Evolutionary conservation across 306 rosid species (phyloP).

Genomic region (Arachis stenosperma): DNA sequence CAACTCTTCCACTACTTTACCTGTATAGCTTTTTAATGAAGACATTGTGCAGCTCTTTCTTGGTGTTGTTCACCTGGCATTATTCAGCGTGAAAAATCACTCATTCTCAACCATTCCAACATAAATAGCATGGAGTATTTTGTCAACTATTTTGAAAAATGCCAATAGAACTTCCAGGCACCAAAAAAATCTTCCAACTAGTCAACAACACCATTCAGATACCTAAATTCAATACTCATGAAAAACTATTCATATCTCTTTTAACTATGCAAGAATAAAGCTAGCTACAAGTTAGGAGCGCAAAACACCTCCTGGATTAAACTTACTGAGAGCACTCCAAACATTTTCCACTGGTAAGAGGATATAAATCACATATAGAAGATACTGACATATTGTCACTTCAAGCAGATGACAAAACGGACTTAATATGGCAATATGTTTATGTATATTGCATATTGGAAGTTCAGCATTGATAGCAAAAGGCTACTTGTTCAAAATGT

Average conservation of each 20-base stretch:
- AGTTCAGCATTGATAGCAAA: constrained; percentile 5
- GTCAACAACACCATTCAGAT: not conserved
- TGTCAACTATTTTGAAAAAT: constrained; percentile 18
- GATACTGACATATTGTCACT: not conserved
- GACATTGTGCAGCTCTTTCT: constrained; percentile 93
- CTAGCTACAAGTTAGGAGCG: not conserved
- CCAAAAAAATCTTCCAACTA: not conserved
- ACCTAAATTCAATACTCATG: not conserved
- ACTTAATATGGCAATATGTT: not conserved
- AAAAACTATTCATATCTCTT: constrained; percentile 4
- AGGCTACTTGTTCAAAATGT: constrained; percentile 16
- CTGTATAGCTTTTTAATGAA: constrained; percentile 94
- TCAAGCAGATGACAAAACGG: not conserved
- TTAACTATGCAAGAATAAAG: constrained; percentile 23
- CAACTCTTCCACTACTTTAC: constrained; percentile 44
- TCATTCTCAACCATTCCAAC: constrained; percentile 16
- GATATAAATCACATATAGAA: not conserved
- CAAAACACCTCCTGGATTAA: constrained; percentile 13
- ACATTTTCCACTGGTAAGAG: constrained; percentile 20
- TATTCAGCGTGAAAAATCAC: constrained; percentile 29
- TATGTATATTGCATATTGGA: constrained; percentile 11
- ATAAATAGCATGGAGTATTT: constrained; percentile 16
- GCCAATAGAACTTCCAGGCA: not conserved
- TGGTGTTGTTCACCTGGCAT: constrained; percentile 85
- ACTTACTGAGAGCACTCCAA: not conserved